Evolutionary conservation across 2,329 filamentous ascomycete genomes (phyloP).

Genomic region (Pseudopyrenochaeta lycopersici): DNA sequence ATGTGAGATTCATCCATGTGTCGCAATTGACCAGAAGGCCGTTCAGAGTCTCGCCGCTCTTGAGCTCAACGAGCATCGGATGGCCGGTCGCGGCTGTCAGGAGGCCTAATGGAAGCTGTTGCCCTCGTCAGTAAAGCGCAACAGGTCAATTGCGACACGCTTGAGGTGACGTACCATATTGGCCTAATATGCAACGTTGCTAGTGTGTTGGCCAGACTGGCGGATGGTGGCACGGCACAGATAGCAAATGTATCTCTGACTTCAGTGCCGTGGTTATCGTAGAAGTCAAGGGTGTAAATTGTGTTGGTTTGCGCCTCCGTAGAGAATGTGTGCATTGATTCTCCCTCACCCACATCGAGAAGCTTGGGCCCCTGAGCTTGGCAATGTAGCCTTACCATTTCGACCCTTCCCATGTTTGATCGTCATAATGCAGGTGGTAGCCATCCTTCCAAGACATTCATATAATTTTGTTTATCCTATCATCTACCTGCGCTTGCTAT

Average conservation of each 20-base stretch:
- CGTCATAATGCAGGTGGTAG: not conserved
- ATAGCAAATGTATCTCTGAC: not conserved
- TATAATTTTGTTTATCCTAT: not conserved
- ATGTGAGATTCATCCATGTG: conserved; percentile 99
- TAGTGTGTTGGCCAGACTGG: not conserved
- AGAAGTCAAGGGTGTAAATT: not conserved
- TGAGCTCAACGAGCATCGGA: conserved; percentile 96
- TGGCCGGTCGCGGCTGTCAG: conserved; percentile 96
- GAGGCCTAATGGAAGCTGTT: conserved; percentile 74
- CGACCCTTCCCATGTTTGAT: not conserved
- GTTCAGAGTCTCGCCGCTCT: conserved; percentile 97
- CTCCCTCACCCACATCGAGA: not conserved
- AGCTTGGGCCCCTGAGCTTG: conserved; percentile 9
- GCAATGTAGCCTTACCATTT: conserved; percentile 6
- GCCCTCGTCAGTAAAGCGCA: conserved; percentile 14
- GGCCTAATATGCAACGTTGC: not conserved
- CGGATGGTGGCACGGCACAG: not conserved
- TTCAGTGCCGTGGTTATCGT: not conserved
- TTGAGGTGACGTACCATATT: conserved; percentile 34
- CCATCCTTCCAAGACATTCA: not conserved
- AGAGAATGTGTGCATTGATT: not conserved
- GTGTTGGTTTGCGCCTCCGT: not conserved
- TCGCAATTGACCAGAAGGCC: conserved; percentile 96
- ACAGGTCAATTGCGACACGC: conserved; percentile 2
- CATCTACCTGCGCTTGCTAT: not conserved